Conservation (phyloP, 108 stramenopile species). For the Cyclotella sp. region DNA sequence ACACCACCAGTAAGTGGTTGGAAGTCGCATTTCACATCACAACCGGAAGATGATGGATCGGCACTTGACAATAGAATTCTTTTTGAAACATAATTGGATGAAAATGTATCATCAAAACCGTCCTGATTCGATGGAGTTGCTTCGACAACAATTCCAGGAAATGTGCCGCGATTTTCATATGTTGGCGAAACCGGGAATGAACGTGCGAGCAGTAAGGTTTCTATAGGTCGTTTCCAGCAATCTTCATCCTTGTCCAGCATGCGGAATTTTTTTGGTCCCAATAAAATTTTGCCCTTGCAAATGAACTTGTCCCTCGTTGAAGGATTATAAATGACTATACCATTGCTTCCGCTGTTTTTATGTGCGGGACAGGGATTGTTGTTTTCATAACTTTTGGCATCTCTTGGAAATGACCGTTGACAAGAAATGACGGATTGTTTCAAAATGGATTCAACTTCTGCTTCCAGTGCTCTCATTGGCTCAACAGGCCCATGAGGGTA, state of each 20-base stretch:
- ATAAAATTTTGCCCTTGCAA: constrained; percentile 4
- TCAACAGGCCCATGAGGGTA: neutral
- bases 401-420: neutral
- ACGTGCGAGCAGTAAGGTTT: neutral
- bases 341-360: neutral
- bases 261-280: neutral
- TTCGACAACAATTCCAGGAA: constrained; percentile 10
- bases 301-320: neutral
- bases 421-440: constrained; percentile 17
- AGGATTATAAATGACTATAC: constrained; percentile 10
- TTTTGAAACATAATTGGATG: constrained; percentile 6
- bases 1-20: neutral
- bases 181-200: constrained; percentile 7
- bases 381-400: neutral
- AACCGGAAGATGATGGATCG: constrained; percentile 3
- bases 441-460: constrained; percentile 3
- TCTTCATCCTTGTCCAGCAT: neutral
- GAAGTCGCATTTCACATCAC: constrained; percentile 17
- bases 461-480: neutral
- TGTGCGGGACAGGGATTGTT: neutral
- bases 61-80: neutral
- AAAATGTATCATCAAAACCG: constrained; percentile 13
- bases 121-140: neutral
- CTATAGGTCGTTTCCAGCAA: neutral
- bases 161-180: constrained; percentile 11